These are phyloP conservation scores for Dichotomocladium elegans DNA, from an alignment of 371 early-diverging fungal genomes.

Conservation along the genomic window DNA sequence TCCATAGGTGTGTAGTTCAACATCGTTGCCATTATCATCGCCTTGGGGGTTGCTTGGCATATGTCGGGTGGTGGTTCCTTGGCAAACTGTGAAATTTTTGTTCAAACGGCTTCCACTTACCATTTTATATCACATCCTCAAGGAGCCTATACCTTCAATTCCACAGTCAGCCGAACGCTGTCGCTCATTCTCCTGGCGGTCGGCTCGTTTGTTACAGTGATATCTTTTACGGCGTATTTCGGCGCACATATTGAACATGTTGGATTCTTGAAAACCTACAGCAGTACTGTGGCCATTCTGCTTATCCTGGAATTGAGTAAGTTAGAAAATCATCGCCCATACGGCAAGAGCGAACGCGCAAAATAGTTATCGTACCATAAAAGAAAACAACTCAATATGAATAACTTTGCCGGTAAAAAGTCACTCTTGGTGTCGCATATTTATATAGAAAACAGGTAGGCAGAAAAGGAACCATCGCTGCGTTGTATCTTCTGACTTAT, in stretches of 20 bases:
- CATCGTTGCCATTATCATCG: neutral
- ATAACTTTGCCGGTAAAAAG: neutral
- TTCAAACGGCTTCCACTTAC: no score
- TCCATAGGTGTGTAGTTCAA: neutral
- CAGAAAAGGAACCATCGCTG: neutral
- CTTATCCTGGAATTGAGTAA: conserved; percentile 26
- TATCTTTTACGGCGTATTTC: conserved; percentile 32
- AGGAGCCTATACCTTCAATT: conserved; percentile 39
- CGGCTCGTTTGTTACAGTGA: conserved; percentile 20
- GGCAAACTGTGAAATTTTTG: no score
- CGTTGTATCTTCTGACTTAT: neutral
- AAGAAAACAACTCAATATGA: neutral
- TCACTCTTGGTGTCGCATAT: conserved; percentile 8
- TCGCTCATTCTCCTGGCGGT: conserved; percentile 16
- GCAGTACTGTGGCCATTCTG: conserved; percentile 23
- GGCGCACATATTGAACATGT: conserved; percentile 32
- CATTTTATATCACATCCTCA: neutral
- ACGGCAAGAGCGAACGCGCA: no score
- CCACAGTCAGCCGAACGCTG: conserved; percentile 16
- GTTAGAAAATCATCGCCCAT: neutral
- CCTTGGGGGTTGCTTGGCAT: neutral
- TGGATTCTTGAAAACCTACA: conserved; percentile 30
- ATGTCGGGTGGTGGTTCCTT: no score
- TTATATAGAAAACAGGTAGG: conserved; percentile 5
- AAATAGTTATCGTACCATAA: no score